phyloP scores from a whole-genome alignment of 192 early-diverging fungal species.

The Podila minutissima region DNA sequence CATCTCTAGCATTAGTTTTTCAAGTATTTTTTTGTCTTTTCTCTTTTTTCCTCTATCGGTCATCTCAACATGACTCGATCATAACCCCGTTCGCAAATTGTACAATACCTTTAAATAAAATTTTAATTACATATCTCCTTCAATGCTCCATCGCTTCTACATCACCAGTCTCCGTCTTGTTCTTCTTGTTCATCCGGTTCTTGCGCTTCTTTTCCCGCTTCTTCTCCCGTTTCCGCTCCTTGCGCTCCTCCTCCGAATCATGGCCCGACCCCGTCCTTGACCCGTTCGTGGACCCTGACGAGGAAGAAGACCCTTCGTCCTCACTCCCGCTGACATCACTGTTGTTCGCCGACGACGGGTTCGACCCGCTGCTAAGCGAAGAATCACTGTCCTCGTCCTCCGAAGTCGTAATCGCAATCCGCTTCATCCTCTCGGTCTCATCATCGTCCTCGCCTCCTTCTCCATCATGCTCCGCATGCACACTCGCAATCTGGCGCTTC shows the following conservation, averaged over 20 bases:
- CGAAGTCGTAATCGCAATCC: not conserved
- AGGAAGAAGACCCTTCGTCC: not conserved
- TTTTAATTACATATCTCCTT: not conserved
- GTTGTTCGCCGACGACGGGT: not conserved
- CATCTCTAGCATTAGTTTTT: not conserved
- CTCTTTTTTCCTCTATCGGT: constrained; percentile 19
- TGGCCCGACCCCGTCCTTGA: not conserved
- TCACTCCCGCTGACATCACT: constrained; percentile 2
- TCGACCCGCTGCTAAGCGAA: not conserved
- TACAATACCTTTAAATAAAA: not conserved
- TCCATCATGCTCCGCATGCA: constrained; percentile 2
- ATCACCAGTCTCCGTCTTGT: not conserved
- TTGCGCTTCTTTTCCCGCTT: constrained; percentile 41
- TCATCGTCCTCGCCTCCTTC: constrained; percentile 10
- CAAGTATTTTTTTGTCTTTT: not conserved
- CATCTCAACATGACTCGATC: constrained; percentile 6
- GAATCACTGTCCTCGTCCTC: constrained; percentile 4
- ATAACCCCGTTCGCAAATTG: not conserved
- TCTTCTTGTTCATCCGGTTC: constrained; percentile 41
- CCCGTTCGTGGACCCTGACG: not conserved
- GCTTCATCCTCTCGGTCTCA: not conserved
- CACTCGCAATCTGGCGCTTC: constrained; percentile 18
- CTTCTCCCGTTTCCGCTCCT: constrained; percentile 21
- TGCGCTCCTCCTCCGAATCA: constrained; percentile 10
- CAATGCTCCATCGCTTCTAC: not conserved